A percentile compares a stretch with the other conserved stretches of the same genome.
Conservation (phyloP, 352 stramenopile genomes). For the Phytophthora tentaculata region DNA sequence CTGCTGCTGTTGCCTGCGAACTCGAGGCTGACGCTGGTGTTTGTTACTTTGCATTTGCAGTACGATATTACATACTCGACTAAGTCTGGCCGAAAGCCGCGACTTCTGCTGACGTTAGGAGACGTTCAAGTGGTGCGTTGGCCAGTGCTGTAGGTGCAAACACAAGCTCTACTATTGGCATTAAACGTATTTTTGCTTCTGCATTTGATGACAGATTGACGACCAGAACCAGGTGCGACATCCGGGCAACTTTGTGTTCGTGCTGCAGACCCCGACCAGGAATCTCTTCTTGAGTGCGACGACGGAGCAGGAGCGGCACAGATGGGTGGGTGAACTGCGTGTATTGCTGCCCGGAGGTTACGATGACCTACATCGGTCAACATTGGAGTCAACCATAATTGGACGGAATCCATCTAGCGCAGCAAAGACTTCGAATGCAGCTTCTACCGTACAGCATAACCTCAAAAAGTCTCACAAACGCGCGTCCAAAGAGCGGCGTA, state of each 20-base stretch:
- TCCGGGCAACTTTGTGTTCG: conserved; percentile 79
- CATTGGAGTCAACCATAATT: conserved; percentile 34
- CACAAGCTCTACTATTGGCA: too few species aligned
- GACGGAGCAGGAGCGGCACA: conserved; percentile 75
- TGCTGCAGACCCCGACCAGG: conserved; percentile 56
- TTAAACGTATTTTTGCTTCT: too few species aligned
- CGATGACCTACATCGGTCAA: conserved; percentile 20
- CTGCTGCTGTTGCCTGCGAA: conserved; percentile 1
- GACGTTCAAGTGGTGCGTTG: conserved; percentile 69
- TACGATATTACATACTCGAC: conserved; percentile 81
- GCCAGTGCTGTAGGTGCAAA: too few species aligned
- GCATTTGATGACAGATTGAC: conserved; percentile 52
- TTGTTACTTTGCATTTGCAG: conserved; percentile 29
- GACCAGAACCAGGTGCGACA: conserved; percentile 86
- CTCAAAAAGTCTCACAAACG: conserved; percentile 34
- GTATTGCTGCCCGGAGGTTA: conserved; percentile 40
- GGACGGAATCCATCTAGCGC: conserved; percentile 52
- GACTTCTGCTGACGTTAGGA: conserved; percentile 50
- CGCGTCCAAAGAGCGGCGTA: conserved; percentile 67
- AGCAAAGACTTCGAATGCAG: conserved; percentile 31
- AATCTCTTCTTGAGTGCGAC: conserved; percentile 74
- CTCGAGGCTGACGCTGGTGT: background rate
- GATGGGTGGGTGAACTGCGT: conserved; percentile 69
- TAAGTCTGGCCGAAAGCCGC: conserved; percentile 81
- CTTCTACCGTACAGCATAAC: conserved; percentile 30